Evolutionary conservation across 2,329 filamentous ascomycete species (phyloP).

Genomic region (Exophiala xenobiotica): DNA sequence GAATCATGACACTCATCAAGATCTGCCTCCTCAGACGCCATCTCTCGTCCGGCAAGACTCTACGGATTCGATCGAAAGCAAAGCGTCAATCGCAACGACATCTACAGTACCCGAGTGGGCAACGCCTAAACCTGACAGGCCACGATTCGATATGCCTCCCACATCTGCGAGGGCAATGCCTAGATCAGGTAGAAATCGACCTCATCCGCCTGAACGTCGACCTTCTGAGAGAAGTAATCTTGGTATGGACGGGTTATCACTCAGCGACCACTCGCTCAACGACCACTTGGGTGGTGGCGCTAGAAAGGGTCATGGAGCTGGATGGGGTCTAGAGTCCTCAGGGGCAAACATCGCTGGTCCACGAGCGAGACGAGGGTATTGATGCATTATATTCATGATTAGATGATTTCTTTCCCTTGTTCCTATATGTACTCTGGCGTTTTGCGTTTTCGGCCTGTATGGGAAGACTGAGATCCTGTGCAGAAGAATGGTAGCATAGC

Average conservation of each 20-base stretch:
- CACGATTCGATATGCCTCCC: slow-evolving; percentile 10
- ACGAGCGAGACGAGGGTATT: slow-evolving; percentile 9
- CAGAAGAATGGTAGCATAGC: too few relatives aligned
- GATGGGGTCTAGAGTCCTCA: slow-evolving; percentile 4
- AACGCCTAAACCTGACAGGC: slow-evolving; percentile 13
- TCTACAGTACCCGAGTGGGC: slow-evolving; percentile 19
- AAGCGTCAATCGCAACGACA: slow-evolving; percentile 16
- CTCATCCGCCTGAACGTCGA: not conserved
- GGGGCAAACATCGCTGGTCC: slow-evolving; percentile 17
- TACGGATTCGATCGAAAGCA: slow-evolving; percentile 19
- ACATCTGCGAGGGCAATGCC: not conserved
- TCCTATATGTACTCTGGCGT: not conserved
- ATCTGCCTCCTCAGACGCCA: slow-evolving; percentile 1
- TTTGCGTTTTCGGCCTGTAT: not conserved
- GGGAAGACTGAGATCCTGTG: too few relatives aligned
- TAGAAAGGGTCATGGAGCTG: slow-evolving; percentile 1
- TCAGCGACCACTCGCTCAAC: slow-evolving; percentile 6
- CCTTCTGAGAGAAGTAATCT: slow-evolving; percentile 2
- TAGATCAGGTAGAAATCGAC: not conserved
- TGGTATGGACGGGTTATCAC: slow-evolving; percentile 18
- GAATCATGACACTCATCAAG: not conserved
- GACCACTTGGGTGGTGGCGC: too few relatives aligned
- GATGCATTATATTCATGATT: not conserved
- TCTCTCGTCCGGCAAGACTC: slow-evolving; percentile 16
- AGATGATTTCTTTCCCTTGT: not conserved